Base-by-base conservation (phyloP, 2,329 filamentous ascomycete genomes). In the Gnomoniopsis smithogilvyi region DNA sequence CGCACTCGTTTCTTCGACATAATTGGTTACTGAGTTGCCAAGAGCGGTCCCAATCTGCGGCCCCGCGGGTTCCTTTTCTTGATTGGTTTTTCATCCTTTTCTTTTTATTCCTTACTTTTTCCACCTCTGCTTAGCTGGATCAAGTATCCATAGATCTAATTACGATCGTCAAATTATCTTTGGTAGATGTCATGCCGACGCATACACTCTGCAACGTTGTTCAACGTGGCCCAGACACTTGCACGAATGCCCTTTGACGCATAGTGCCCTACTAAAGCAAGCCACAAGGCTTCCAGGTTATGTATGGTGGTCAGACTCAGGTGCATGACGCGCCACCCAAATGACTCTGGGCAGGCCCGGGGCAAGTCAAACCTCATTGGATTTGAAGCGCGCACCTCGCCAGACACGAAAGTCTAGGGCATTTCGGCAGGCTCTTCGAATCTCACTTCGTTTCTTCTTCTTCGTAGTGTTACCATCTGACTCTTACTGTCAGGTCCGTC, bases 221-320 rank as follows among this genome's bases (percentile, higher is more conserved):
- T 45, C 43, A 19, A 45, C n/a, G 17, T 22, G 17, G 19, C 36
- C 36, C 36, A 14, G 26, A 30, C 4, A 4, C 8, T 30, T 4
- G 8, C 26, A 30, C 8, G 15, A 14, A 41, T 41, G n/a, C 3
- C 38, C 4, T 41, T n/a, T 12, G n/a, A 14, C 12, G 38, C 12
- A 41, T 41, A 6, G 38, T 41, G 12, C 38, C 14, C 4, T 15
- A 41, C 12, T 6, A 12, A 41, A 41, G 38, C 15, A 15, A n/a
- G 38, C n/a, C 14, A 41, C n/a, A 41, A 15, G n/a, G n/a, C 12
- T 15, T 15, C 3, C 14, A n/a, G 3, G 38, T 15, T 41, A 12
- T 15, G 6, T 47, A 45, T 54, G 56, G 56, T 59, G 56, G 56
- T 59, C 56, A 59, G 51, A 46, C 22, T 50, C 34, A 19, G 43